Evolutionary conservation across 257 asterid species (phyloP).

Genomic region (Solanum ossicruentum): DNA sequence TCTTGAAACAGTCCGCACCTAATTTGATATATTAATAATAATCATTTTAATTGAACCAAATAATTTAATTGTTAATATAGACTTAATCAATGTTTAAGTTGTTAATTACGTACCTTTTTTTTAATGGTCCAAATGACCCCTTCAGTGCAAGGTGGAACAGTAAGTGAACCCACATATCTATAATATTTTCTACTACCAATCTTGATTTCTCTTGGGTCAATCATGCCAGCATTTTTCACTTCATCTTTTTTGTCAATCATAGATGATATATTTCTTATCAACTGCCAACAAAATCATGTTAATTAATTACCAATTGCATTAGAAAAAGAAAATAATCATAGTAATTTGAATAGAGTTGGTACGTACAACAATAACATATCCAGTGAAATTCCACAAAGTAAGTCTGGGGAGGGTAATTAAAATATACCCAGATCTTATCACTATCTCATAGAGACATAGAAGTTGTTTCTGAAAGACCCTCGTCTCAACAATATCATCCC

Average conservation of each 20-base stretch:
- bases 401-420: too few relatives aligned
- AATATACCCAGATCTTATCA: too few relatives aligned
- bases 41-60: neutral
- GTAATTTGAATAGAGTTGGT: neutral
- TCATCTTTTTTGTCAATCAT: constrained; percentile 17
- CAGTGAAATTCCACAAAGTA: too few relatives aligned
- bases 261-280: constrained; percentile 19
- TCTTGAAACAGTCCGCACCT: constrained; percentile 55
- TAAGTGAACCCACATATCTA: constrained; percentile 61
- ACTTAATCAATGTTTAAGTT: neutral
- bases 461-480: too few relatives aligned
- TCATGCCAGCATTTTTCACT: constrained; percentile 11
- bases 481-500: too few relatives aligned
- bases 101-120: constrained; percentile 22
- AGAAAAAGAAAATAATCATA: neutral
- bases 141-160: constrained; percentile 65
- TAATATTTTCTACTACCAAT: constrained; percentile 16
- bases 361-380: too few relatives aligned
- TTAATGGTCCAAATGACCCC: constrained; percentile 64
- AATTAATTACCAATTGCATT: neutral
- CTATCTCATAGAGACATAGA: too few relatives aligned
- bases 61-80: neutral
- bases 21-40: neutral
- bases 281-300: constrained; percentile 8
- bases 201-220: constrained; percentile 38